Evolutionary conservation across 345 rosid species (phyloP), one percentile per base, ranked within the genome.

Genomic region (Citrus hindsii): DNA sequence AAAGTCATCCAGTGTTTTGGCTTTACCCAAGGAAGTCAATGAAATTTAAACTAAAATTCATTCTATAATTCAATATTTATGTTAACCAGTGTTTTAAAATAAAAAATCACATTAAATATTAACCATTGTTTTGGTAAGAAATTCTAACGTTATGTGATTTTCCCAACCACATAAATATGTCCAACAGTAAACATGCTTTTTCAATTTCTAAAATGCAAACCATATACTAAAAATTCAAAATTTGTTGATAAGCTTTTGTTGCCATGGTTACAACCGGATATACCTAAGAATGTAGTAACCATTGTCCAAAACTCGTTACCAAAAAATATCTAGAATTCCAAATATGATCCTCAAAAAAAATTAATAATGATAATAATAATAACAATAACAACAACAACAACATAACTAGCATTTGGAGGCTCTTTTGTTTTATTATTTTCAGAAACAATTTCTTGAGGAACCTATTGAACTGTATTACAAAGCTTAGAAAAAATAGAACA

Each of bases 401-500:
- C 30, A 62, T 30, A 62, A 48, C 71, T 80, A 58, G 55, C 63
- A 79, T 76, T 55, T 56, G 76, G n/a, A 67, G 25, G 61, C 61
- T 56, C 9, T 56, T 56, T 7, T 56, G 8, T 56, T 56, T 12
- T 13, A 46, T 46, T 46, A 18, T n/a, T 9, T n/a, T 33, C 35
- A 38, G 69, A 19, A 33, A 65, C 42, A 65, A 58, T 59, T 56
- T 75, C 77, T 27, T 24, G n/a, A 51, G 25, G 73, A 21, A 59
- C 21, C 24, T 8, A 16, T 27, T 67, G 32, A 28, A 48, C 28
- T 38, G 58, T 6, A 61, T 48, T 63, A 18, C 76, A 81, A 74
- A 77, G 67, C 35, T 10, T 69, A 6, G 59, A 48, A 76, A 13
- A 25, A 81, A 27, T 25, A 46, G 59, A 76, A 35, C 16, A 80